These are phyloP conservation scores for Gomphus sp. DNA, from an alignment of 1,284 basidiomycete genomes.

Conservation along the genomic window DNA sequence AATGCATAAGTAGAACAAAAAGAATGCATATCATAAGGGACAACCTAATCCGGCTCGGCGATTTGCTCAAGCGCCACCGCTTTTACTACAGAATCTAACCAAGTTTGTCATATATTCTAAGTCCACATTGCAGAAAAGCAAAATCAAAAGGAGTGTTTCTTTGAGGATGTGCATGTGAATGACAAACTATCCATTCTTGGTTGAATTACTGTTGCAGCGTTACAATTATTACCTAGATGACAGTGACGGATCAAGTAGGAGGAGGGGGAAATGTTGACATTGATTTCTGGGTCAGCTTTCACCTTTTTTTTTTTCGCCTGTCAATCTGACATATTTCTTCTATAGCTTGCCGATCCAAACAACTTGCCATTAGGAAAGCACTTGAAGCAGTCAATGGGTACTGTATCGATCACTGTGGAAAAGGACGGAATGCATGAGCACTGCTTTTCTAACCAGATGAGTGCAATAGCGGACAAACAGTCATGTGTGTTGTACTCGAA, in stretches of 20 bases:
- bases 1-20: no score
- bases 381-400: conserved; percentile 83
- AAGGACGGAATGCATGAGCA: conserved; percentile 87
- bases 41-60: no score
- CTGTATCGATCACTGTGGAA: conserved; percentile 79
- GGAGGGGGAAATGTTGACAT: conserved; percentile 95
- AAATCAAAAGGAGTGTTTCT: conserved; percentile 93
- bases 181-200: conserved; percentile 87
- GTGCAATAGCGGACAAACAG: conserved; percentile 85
- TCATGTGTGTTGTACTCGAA: conserved; percentile 56
- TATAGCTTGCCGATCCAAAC: conserved; percentile 73
- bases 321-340: background rate
- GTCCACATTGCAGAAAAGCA: conserved; percentile 64
- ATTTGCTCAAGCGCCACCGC: no score
- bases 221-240: conserved; percentile 69
- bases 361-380: conserved; percentile 66
- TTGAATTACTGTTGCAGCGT: no score
- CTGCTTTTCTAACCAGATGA: conserved; percentile 99
- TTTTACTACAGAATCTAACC: no score
- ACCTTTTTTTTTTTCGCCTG: background rate
- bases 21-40: no score
- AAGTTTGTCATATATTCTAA: conserved; percentile 33
- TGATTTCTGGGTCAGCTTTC: conserved; percentile 75
- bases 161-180: conserved; percentile 90
- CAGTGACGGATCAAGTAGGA: conserved; percentile 97